phyloP scores from a whole-genome alignment of 129 eudicot genomes.

The Ambrosia trifida region DNA sequence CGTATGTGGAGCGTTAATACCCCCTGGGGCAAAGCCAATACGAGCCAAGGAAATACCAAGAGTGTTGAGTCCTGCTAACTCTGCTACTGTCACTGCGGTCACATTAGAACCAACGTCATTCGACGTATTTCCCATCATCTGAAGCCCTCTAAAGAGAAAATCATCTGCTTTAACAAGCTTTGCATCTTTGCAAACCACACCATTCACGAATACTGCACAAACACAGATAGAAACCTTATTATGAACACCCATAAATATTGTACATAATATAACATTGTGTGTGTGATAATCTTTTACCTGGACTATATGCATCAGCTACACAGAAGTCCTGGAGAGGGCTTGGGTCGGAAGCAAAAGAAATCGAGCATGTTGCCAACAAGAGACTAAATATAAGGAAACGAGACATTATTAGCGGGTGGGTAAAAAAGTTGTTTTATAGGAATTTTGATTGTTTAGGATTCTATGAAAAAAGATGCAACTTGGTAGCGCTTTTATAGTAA shows the following conservation, averaged over 20 bases:
- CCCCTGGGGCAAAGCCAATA: too few relatives aligned
- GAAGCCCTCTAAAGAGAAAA: slow-evolving; percentile 39
- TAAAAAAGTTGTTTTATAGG: background rate
- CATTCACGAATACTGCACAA: slow-evolving; percentile 26
- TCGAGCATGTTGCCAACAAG: slow-evolving; percentile 12
- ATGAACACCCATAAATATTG: background rate
- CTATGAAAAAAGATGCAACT: background rate
- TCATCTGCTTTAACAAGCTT: slow-evolving; percentile 25
- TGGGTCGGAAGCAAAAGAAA: slow-evolving; percentile 32
- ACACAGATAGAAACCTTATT: background rate
- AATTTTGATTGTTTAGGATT: background rate
- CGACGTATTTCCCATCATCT: slow-evolving; percentile 27
- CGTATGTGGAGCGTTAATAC: slow-evolving; percentile 38
- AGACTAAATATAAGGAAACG: slow-evolving; percentile 10
- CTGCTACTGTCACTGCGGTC: slow-evolving; percentile 19
- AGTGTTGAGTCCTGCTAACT: slow-evolving; percentile 45
- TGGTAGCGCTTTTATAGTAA: slow-evolving; percentile 16
- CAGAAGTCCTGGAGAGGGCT: slow-evolving; percentile 37
- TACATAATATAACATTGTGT: background rate
- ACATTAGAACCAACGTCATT: slow-evolving; percentile 37
- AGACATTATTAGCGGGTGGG: slow-evolving; percentile 4
- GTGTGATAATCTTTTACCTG: background rate
- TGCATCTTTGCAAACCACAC: slow-evolving; percentile 32
- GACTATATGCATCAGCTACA: slow-evolving; percentile 31
- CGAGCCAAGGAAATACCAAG: slow-evolving; percentile 25